Conservation (phyloP, 148 eudicot genomes). For the Tetragonia tetragonoides region DNA sequence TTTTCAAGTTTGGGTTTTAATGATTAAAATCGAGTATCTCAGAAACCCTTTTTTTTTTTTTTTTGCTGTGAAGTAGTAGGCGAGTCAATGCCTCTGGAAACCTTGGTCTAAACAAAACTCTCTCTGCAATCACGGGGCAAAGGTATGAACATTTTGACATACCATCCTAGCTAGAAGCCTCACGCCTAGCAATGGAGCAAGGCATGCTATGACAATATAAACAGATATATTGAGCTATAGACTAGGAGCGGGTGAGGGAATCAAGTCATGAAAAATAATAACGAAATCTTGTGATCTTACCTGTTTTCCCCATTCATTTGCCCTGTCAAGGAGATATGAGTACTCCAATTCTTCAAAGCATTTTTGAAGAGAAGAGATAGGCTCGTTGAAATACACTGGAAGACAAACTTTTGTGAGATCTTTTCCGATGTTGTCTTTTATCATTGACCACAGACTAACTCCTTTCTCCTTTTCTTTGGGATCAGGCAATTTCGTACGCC, state of each 20-base stretch:
- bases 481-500: conserved; percentile 77
- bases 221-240: neutral
- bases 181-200: neutral
- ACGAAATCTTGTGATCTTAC: conserved; percentile 31
- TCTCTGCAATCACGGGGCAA: neutral
- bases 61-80: neutral
- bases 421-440: conserved; percentile 83
- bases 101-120: neutral
- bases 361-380: conserved; percentile 76
- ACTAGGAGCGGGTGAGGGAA: neutral
- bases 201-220: neutral
- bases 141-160: neutral
- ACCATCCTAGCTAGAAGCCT: neutral
- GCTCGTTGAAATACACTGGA: conserved; percentile 84
- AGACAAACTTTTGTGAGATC: conserved; percentile 88
- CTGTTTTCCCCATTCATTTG: conserved; percentile 73
- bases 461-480: conserved; percentile 81
- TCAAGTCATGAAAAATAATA: neutral
- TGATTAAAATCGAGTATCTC: too few species aligned
- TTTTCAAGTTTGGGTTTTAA: neutral
- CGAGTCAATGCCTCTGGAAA: neutral
- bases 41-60: neutral
- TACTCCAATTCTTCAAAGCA: conserved; percentile 83
- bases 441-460: conserved; percentile 88
- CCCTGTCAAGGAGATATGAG: conserved; percentile 75